A percentile compares a stretch with the other conserved stretches of the same genome.
phyloP scores from a whole-genome alignment of 805 yeast genomes.

The Hanseniaspora guilliermondii region DNA sequence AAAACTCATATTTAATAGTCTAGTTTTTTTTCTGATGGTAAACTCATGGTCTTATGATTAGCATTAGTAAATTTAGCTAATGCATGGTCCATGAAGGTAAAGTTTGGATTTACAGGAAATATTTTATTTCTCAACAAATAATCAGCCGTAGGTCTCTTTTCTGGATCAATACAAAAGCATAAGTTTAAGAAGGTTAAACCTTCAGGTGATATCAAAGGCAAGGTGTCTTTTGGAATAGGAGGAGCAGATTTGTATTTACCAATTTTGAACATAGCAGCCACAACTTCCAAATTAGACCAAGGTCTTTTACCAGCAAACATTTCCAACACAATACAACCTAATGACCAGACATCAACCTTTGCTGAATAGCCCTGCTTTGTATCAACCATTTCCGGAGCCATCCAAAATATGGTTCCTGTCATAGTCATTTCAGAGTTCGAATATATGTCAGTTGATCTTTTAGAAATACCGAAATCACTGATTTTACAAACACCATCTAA shows the following conservation, averaged over 20 bases:
- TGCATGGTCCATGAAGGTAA: conserved; percentile 42
- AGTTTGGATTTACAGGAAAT: conserved; percentile 31
- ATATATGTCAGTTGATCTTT: conserved; percentile 71
- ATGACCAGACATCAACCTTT: conserved; percentile 94
- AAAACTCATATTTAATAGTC: not conserved
- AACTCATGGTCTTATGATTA: conserved; percentile 26
- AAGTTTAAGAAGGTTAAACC: conserved; percentile 62
- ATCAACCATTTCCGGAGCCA: conserved; percentile 98
- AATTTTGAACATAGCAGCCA: conserved; percentile 81
- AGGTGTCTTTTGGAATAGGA: conserved; percentile 86
- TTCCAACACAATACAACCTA: conserved; percentile 93
- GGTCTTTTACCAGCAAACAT: conserved; percentile 97
- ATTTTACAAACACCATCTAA: conserved; percentile 89
- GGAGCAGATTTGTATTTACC: conserved; percentile 86
- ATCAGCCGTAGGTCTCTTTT: conserved; percentile 76
- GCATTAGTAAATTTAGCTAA: conserved; percentile 42
- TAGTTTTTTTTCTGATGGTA: not conserved
- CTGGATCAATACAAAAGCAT: conserved; percentile 72
- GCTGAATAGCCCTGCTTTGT: conserved; percentile 93
- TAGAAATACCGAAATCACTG: conserved; percentile 92
- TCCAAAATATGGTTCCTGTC: conserved; percentile 99
- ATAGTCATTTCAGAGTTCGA: conserved; percentile 91
- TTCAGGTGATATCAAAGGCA: conserved; percentile 44
- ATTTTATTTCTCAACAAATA: conserved; percentile 46
- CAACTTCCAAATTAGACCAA: conserved; percentile 91